These are phyloP conservation scores for Salix arbutifolia DNA, from an alignment of 345 rosid genomes.

Conservation along the genomic window DNA sequence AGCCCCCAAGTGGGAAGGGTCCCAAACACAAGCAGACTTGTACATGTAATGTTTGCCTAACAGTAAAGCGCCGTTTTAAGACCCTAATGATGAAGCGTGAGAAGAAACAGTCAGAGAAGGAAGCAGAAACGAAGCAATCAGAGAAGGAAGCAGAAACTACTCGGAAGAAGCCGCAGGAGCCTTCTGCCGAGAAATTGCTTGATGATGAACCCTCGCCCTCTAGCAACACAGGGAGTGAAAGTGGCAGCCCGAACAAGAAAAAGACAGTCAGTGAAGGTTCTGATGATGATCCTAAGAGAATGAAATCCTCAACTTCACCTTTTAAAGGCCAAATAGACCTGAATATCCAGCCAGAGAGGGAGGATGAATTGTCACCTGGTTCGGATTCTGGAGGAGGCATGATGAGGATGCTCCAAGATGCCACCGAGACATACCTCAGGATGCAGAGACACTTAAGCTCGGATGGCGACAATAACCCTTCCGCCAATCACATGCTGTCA, in stretches of 20 bases:
- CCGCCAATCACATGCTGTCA: constrained; percentile 12
- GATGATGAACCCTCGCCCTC: constrained; percentile 43
- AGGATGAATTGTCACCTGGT: constrained; percentile 65
- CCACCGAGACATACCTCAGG: constrained; percentile 29
- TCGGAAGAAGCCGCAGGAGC: constrained; percentile 39
- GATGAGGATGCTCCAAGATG: constrained; percentile 43
- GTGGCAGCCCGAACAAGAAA: constrained; percentile 42
- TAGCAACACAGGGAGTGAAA: constrained; percentile 29
- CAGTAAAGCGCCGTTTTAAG: constrained; percentile 70
- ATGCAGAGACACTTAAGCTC: constrained; percentile 35
- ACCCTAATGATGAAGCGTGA: constrained; percentile 65
- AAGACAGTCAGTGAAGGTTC: constrained; percentile 39
- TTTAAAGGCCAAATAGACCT: constrained; percentile 79
- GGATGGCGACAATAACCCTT: constrained; percentile 23
- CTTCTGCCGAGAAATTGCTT: constrained; percentile 32
- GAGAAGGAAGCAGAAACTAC: constrained; percentile 45
- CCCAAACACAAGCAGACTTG: constrained; percentile 82
- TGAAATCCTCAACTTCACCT: constrained; percentile 45
- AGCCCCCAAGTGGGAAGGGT: constrained; percentile 87
- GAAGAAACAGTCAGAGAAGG: constrained; percentile 55
- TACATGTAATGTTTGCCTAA: constrained; percentile 68
- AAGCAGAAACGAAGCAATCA: constrained; percentile 53
- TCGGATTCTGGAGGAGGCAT: constrained; percentile 42
- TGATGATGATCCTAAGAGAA: constrained; percentile 42
- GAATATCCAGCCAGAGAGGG: constrained; percentile 86